Percentiles rank a stretch among this genome's conserved stretches.
Evolutionary conservation across 2,329 filamentous ascomycete species (phyloP).

Genomic region (Fusarium ramigenum): DNA sequence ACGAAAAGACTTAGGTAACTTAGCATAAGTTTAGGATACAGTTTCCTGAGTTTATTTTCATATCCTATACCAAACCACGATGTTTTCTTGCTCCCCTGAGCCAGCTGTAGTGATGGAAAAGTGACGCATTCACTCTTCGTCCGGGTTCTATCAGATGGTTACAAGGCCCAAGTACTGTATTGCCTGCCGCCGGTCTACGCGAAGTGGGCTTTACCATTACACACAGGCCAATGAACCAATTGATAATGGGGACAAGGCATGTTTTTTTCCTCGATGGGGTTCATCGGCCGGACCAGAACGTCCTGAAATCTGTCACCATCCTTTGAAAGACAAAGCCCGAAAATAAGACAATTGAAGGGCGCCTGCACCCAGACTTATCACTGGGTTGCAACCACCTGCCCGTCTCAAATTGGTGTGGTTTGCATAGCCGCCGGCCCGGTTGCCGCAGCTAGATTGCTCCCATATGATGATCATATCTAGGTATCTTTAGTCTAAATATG

Average conservation of each 20-base stretch:
- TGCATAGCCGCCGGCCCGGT: conserved; percentile 24
- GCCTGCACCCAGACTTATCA: neutral
- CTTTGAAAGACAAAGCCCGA: neutral
- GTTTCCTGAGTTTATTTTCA: neutral
- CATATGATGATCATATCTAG: too few species aligned
- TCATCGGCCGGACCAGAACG: conserved; percentile 37
- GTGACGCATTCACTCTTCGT: conserved; percentile 28
- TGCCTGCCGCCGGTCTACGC: conserved; percentile 1
- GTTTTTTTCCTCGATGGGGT: conserved; percentile 27
- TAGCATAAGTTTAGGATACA: neutral
- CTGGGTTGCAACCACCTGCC: conserved; percentile 9
- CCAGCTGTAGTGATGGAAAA: conserved; percentile 9
- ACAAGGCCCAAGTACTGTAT: conserved; percentile 9
- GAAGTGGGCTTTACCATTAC: conserved; percentile 28
- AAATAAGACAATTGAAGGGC: neutral
- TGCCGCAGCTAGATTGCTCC: conserved; percentile 4
- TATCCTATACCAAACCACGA: neutral
- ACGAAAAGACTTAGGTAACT: neutral
- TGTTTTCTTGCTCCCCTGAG: neutral
- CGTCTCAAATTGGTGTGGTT: neutral
- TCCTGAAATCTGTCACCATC: conserved; percentile 19
- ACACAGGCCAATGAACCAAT: conserved; percentile 26
- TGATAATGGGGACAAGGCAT: conserved; percentile 24
- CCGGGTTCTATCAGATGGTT: neutral
- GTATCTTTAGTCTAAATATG: neutral